A percentile compares a stretch with the other conserved stretches of the same genome.
Evolutionary conservation across 1,284 basidiomycete species (phyloP).

Genomic region (Trichosporon ovoides): DNA sequence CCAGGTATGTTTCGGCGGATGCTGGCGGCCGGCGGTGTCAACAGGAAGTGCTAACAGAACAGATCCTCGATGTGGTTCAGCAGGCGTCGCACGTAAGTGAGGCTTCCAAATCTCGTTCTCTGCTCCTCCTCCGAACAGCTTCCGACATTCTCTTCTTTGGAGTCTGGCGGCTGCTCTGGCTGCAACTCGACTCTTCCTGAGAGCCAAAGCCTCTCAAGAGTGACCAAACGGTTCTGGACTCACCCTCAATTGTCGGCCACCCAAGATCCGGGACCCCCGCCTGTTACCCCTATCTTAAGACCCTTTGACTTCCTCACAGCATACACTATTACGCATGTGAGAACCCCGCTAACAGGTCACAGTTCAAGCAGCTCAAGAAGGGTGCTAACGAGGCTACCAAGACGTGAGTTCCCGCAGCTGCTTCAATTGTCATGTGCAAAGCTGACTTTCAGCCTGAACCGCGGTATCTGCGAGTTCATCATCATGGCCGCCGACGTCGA

Average conservation of each 20-base stretch:
- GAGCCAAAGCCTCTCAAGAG: no score
- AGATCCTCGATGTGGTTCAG: conserved; percentile 86
- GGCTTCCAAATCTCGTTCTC: neutral
- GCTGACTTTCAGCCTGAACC: conserved; percentile 37
- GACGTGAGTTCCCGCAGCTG: conserved; percentile 52
- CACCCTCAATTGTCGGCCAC: no score
- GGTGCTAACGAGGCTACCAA: conserved; percentile 67
- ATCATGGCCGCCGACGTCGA: conserved; percentile 96
- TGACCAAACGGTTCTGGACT: no score
- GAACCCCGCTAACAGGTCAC: neutral
- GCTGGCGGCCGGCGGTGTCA: no score
- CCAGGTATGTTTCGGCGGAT: conserved; percentile 59
- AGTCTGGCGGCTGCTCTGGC: no score
- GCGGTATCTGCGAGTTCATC: conserved; percentile 98
- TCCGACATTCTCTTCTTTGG: neutral
- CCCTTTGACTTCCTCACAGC: no score
- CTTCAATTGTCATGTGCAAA: neutral
- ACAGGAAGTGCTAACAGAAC: conserved; percentile 26
- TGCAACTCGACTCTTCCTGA: no score
- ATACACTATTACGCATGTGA: neutral
- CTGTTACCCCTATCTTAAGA: no score
- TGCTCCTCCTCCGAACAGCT: neutral
- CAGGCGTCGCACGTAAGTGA: conserved; percentile 62
- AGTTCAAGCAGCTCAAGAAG: conserved; percentile 95
- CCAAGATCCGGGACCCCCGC: no score